Base-by-base conservation (phyloP, 1,284 basidiomycete genomes). In the Boletus sp. region DNA sequence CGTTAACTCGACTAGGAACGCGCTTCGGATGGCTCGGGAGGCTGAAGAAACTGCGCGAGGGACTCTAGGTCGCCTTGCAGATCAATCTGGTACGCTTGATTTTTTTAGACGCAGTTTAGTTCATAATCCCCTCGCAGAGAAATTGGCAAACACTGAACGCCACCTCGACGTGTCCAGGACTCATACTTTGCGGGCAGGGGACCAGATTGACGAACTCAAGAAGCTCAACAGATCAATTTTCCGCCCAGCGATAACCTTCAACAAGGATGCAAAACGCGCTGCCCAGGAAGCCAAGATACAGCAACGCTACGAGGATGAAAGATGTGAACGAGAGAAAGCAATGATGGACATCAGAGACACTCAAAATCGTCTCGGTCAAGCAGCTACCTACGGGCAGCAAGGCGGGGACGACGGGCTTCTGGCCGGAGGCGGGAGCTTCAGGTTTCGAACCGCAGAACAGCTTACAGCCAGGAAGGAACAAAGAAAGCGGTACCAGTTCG, bases 191-290 rank as follows among this genome's bases (percentile, higher is more conserved):
- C 84, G 91, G 5, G 95, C 96, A 16, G 89, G 89, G 55, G 96
- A 99, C 73, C 93, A 85, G 68, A 92, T 94, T 6, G 87, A 87
- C 55, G 94, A 98, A 70, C 84, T 99, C 51, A 94, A 92, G 66
- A 80, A 93, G 64, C 83, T 99, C 52, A 96, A 96, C 69, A 80
- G 84, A 13, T 94, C 92, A 44, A 99, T 99, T 68, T 98, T 99
- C 76, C 82, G 89, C 16, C 94, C 93, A 1, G 90, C 81, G 50
- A 84, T 94, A 58, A 84, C 85, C 0, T 94, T 88, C 69, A 94
- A 94, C 74, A 95, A 94, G 69, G 87, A 94, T 43, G 80, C 77
- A 20, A 99, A 99, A 70, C 88, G 94, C 41, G 80, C 84, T 14
- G 92, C 89, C 14, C 84, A 94, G 61, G 94, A 98, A 64, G 82